Conservation (phyloP, 352 stramenopile species). For the Globisporangium spinosum region DNA sequence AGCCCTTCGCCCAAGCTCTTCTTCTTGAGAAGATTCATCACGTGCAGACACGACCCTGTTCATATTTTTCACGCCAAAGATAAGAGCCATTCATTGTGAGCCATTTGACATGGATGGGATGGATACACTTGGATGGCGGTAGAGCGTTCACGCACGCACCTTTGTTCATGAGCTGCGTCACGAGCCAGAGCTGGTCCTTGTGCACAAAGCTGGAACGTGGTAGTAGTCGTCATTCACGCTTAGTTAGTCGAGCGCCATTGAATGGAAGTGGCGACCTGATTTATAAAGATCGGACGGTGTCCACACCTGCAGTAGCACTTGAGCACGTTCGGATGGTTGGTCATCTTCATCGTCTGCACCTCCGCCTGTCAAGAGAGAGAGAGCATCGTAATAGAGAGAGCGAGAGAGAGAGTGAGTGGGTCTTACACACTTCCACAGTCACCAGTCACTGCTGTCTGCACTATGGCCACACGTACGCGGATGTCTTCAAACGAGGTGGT, state of each 20-base stretch:
- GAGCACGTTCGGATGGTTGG: conserved; percentile 97
- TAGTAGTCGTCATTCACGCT: background rate
- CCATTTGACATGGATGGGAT: background rate
- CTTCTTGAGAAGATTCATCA: conserved; percentile 94
- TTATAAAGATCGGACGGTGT: background rate
- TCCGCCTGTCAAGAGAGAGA: conserved; percentile 58
- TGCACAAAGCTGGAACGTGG: conserved; percentile 90
- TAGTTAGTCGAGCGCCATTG: background rate
- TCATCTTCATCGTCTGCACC: conserved; percentile 98
- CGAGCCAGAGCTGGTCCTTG: conserved; percentile 96
- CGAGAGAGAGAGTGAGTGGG: background rate
- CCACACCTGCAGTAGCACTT: conserved; percentile 92
- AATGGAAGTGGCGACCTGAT: background rate
- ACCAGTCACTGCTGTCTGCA: background rate
- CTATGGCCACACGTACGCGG: conserved; percentile 39
- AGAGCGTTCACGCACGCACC: conserved; percentile 25
- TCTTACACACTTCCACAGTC: background rate
- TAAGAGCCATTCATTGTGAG: background rate
- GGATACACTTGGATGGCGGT: background rate
- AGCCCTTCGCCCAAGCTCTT: conserved; percentile 86
- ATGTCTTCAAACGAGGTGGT: conserved; percentile 93
- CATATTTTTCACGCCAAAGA: background rate
- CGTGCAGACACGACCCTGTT: conserved; percentile 93
- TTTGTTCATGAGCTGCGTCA: conserved; percentile 99
- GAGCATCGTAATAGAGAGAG: background rate